Conservation (phyloP, 176 grass and related monocot species). For the Oryza glumipatula region DNA sequence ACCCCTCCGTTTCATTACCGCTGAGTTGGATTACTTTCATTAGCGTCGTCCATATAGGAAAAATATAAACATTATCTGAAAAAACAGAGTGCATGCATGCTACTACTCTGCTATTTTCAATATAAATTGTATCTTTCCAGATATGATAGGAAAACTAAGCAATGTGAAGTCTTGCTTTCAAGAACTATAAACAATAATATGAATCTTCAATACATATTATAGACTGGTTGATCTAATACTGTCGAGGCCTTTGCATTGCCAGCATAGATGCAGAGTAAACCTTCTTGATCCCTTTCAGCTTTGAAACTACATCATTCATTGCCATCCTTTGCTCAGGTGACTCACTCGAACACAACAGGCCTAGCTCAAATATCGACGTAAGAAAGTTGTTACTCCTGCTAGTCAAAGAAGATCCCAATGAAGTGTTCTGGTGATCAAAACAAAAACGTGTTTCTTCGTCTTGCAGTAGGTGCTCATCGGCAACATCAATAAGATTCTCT, state of each 20-base stretch:
- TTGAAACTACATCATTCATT: background rate
- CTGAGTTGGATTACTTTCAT: too few species aligned
- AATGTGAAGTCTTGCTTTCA: too few species aligned
- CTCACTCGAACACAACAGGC: constrained; percentile 7
- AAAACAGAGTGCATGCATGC: too few species aligned
- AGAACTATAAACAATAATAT: too few species aligned
- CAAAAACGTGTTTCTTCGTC: background rate
- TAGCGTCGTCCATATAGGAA: too few species aligned
- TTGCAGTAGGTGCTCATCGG: background rate
- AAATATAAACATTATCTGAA: too few species aligned
- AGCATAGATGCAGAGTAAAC: background rate
- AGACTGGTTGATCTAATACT: too few species aligned
- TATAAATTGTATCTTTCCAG: too few species aligned
- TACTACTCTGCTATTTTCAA: too few species aligned
- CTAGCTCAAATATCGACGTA: background rate
- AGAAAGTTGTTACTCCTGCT: background rate
- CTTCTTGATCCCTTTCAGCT: background rate
- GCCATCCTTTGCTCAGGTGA: background rate
- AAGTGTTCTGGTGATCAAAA: background rate
- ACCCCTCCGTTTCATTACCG: too few species aligned
- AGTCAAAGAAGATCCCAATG: background rate
- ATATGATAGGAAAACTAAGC: too few species aligned
- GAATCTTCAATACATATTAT: too few species aligned
- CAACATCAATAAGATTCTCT: background rate
- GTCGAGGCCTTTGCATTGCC: background rate